Base-by-base conservation (phyloP, 1,284 basidiomycete genomes). In the Sanguinoderma infundibulare region DNA sequence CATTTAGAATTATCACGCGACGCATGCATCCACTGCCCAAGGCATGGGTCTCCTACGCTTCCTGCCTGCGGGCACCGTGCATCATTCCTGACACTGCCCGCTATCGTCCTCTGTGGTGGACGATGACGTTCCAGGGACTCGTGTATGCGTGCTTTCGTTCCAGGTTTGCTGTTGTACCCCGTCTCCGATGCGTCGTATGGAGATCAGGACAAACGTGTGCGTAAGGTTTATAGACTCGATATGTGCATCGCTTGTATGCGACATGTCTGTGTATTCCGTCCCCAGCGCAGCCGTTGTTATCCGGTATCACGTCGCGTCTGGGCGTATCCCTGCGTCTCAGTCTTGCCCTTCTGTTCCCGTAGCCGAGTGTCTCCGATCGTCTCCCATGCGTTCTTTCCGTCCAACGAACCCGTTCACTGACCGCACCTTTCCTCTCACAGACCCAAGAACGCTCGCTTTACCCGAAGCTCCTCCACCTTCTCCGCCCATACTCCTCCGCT, bases 391-490 rank as follows among this genome's bases (percentile, higher is more conserved):
- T 53, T 52, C 56, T 49, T 10, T 69, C 92, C 90, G 91, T n/a
- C 90, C 0, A 90, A 91, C 78, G 87, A 91, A 15, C 22, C 46
- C 12, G 47, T 61, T 38, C 51, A 24, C 51, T 61, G 38, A 61
- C 38, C 36, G 3, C n/a, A 3, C 17, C 12, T 56, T 12, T 14
- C 15, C 9, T 54, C 49, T 55, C 49, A 14, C 69, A 92, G 90
- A 92, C 91, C 0, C 91, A 92, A 78, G 87, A 91, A 63, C 85
- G 82, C 65, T 82, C 85, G 0, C 75, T 91, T 7, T 92, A 92
- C 69, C 89, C 89, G 2, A 87, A 84, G 58, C 68, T 92, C 35
- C 76, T 93, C 3, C 77, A 79, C 55, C 80, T 90, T 26, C 80
- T 91, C 36, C 83, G 83, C 51, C 89, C 90, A 0, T 85, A 83